Evolutionary conservation across 345 rosid species (phyloP), one percentile per base, ranked within the genome.

Genomic region (Aquilaria malaccensis): DNA sequence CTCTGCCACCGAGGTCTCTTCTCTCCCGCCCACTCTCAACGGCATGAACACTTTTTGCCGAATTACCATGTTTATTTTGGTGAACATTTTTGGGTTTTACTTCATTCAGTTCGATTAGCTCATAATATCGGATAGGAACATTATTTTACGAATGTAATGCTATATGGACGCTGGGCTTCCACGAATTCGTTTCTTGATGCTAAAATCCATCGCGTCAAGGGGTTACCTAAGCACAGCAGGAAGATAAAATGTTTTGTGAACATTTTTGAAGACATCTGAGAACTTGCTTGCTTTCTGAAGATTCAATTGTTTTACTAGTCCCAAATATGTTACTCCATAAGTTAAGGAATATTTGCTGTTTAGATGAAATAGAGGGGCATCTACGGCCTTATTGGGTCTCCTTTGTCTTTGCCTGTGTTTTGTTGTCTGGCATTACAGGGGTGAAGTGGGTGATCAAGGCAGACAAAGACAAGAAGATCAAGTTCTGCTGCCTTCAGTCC

Each of bases 401-500:
- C 13, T 15, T 33, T 33, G 13, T 43, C 13, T 52, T 15, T 33
- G 5, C 55, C 1, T 2, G 48, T 56, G 32, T 32, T 15, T 46
- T 52, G 43, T 37, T 37, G 43, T 67, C 2, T 15, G 55, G 49
- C 54, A 50, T 71, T 59, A 52, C 76, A 86, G 97, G 97, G 66
- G 98, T 93, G 68, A 93, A 87, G 70, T 89, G 90, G 97, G 81
- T 93, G 48, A 93, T 89, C 70, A 56, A 74, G 72, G 92, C 78
- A 13, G 96, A 89, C 70, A 93, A 84, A 71, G 52, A 89, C 60
- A 79, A 79, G 74, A 90, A 89, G 87, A 93, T 89, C 52, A 93
- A 87, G 75, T 93, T 89, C 70, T 93, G 98, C 69, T 93, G 97
- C 59, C 81, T 93, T 45, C 98, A 89, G 69, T 93, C 97, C 50